phyloP scores from a whole-genome alignment of 2,329 filamentous ascomycete species.

The Cercospora sojina region DNA sequence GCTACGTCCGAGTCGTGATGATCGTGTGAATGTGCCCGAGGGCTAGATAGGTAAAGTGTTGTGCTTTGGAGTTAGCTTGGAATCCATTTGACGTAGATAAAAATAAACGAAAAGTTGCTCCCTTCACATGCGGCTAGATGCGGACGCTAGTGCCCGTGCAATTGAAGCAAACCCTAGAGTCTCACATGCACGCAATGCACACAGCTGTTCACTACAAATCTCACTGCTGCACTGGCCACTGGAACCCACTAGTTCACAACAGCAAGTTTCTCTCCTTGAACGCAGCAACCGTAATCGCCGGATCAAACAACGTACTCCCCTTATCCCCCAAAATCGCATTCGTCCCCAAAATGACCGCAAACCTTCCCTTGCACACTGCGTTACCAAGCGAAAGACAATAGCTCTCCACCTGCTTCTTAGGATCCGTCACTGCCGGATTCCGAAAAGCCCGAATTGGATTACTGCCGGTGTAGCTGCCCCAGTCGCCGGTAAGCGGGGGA shows the following conservation, averaged over 20 bases:
- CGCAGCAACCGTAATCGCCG: neutral
- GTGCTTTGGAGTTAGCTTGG: neutral
- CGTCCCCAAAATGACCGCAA: neutral
- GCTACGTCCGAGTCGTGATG: neutral
- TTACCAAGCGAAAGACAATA: neutral
- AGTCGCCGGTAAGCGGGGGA: neutral
- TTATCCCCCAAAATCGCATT: neutral
- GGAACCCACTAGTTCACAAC: neutral
- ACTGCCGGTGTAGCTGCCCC: neutral
- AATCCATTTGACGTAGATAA: neutral
- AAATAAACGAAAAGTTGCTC: neutral
- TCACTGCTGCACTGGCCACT: neutral
- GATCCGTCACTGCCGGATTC: neutral
- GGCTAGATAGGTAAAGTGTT: neutral
- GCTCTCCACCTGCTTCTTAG: neutral
- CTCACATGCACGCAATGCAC: neutral
- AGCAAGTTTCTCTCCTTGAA: neutral
- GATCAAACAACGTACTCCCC: neutral
- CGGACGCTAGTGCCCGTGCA: neutral
- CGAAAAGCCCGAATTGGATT: neutral
- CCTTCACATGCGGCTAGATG: neutral
- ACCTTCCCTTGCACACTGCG: neutral
- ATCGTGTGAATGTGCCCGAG: neutral
- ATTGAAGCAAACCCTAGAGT: neutral
- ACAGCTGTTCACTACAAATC: neutral